Evolutionary conservation across 2,329 filamentous ascomycete genomes (phyloP).

Genomic region (Colletotrichum musae): DNA sequence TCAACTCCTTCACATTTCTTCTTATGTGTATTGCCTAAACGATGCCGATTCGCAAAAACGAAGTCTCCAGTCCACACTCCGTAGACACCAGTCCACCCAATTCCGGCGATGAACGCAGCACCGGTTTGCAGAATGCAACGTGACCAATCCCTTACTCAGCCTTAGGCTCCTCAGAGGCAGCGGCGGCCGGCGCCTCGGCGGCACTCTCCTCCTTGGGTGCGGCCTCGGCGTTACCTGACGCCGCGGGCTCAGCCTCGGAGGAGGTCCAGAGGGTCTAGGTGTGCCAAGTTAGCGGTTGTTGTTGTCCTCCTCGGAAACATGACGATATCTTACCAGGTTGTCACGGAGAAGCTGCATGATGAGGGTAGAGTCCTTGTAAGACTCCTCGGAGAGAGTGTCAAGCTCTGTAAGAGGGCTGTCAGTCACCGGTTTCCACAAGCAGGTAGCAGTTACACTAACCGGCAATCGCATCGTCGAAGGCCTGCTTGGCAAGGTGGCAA

Average conservation of each 20-base stretch:
- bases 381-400: constrained; percentile 96
- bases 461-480: constrained; percentile 96
- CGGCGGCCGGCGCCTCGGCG: constrained; percentile 51
- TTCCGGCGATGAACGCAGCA: constrained; percentile 58
- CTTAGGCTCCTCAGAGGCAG: constrained; percentile 77
- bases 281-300: constrained; percentile 47
- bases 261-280: constrained; percentile 97
- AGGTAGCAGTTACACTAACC: constrained; percentile 54
- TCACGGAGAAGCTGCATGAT: constrained; percentile 99
- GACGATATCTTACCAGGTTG: constrained; percentile 80
- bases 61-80: constrained; percentile 73
- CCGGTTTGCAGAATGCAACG: constrained; percentile 44
- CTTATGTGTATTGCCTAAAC: constrained; percentile 63
- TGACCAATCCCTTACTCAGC: constrained; percentile 64
- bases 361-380: constrained; percentile 98
- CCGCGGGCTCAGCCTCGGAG: constrained; percentile 91
- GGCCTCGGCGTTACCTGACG: constrained; percentile 67
- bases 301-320: neutral
- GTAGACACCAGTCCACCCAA: constrained; percentile 73
- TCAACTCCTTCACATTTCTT: constrained; percentile 54
- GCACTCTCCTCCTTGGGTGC: constrained; percentile 50
- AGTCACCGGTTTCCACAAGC: constrained; percentile 32
- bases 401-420: constrained; percentile 74
- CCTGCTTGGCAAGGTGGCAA: constrained; percentile 97
- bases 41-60: constrained; percentile 66